Conservation (phyloP, 2,329 filamentous ascomycete genomes). For the Aspergillus neoniger region DNA sequence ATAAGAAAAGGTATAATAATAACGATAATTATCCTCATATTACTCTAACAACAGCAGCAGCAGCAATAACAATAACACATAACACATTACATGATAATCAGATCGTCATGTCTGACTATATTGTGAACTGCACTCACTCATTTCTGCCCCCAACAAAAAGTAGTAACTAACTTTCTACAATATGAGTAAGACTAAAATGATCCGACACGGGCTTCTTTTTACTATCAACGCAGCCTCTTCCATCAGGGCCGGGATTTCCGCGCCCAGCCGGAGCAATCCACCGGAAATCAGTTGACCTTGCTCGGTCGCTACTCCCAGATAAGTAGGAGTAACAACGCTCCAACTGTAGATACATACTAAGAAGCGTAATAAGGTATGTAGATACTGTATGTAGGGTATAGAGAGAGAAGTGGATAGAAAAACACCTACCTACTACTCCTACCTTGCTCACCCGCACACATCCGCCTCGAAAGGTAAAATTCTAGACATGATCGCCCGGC, state of each 20-base stretch:
- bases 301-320: background rate
- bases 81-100: background rate
- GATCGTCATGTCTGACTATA: background rate
- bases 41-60: too few species aligned
- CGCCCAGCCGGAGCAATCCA: background rate
- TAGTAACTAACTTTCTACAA: background rate
- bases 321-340: too few species aligned
- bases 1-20: background rate
- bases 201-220: background rate
- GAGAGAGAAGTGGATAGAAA: too few species aligned
- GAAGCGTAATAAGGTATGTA: background rate
- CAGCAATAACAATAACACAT: too few species aligned
- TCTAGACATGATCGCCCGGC: slow-evolving; percentile 1
- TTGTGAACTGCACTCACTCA: too few species aligned
- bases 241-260: background rate
- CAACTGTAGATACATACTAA: background rate
- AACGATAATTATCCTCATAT: too few species aligned
- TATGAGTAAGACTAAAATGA: background rate
- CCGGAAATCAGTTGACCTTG: background rate
- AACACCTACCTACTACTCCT: too few species aligned
- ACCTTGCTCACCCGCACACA: background rate
- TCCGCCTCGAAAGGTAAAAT: background rate
- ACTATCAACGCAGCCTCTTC: background rate
- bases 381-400: too few species aligned
- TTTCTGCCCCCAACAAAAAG: background rate